Base-by-base conservation (phyloP, 2,329 filamentous ascomycete genomes). In the Ophiostoma populinum region DNA sequence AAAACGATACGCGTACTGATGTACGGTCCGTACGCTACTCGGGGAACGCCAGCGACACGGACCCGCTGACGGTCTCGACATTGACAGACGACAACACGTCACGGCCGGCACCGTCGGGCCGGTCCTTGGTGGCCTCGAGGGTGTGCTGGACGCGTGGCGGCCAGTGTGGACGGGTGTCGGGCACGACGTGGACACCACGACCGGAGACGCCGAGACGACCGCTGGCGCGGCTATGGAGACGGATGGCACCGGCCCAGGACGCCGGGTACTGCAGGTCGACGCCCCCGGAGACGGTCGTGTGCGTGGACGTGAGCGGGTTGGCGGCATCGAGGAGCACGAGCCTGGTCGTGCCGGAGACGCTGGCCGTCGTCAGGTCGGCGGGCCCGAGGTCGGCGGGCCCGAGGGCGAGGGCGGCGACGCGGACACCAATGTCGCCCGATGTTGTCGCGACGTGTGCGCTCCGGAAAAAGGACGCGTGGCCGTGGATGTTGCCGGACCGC, bases 241-340 rank as follows among this genome's bases (percentile, higher is more conserved):
- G 41, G 22, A 69, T 48, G 15, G 43, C 42, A 11, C 67, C 67
- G 42, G 61, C 58, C 67, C 67, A 71, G 3, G 56, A 51, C 16
- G 45, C 45, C 1, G 67, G 66, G 42, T 67, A 69, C 12, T 34
- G 40, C 16, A 70, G 49, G 11, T 44, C 45, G 32, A 67, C 43
- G 21, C 46, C 32, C 6, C 63, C 65, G 36, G 60, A 63, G 8
- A 63, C 55, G 26, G 59, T 57, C 16, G 40, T 49, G 49, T 71
- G 65, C 6, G 44, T 42, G 3, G 58, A 55, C 24, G 49, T 43
- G 5, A 71, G 49, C 20, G 49, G 47, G 32, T 50, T 56, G 2
- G 43, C 39, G 13, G 63, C 65, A 40, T 26, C 27, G n/a, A 29
- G 15, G 7, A 62, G 40, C 11, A 42, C 32, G 36, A 47, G 32